Evolutionary conservation across 352 stramenopile species (phyloP), one percentile per base, ranked within the genome.

Genomic region (Globisporangium takayamanum): DNA sequence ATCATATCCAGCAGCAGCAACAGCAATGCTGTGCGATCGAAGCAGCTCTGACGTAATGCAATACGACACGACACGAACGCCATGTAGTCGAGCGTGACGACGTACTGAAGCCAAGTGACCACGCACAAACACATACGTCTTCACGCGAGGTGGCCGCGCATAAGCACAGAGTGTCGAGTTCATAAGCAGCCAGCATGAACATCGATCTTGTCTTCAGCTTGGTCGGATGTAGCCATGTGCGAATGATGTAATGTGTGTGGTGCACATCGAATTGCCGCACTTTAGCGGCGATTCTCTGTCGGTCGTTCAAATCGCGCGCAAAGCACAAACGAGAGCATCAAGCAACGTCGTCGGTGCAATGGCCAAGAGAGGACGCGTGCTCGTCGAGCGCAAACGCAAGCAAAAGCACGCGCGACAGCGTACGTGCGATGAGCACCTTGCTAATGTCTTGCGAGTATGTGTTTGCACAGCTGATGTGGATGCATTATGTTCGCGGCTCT

Each of bases 371-470:
- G 45, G 67, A 67, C 74, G 71, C 52, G 64, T 44, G 18, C 5
- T 46, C 18, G 25, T 50, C 3, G 55, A 74, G 53, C 62, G 72
- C 41, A 33, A 47, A 20, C 61, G 64, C 69, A 80, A 77, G 63
- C 58, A 64, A 50, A 80, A 77, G 63, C 60, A 64, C 50, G 53
- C 68, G 47, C 73, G 68, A 42, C 64, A 67, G 30, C 66, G 73
- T 85, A 66, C 46, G 70, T 65, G 25, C 16, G 10, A 36, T 12
- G 0, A 15, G n/a, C n/a, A 30, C 5, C 22, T 16, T 22, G 30
- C 14, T 26, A 30, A 12, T 11, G 6, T 14, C 39, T 10, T 42
- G 44, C 18, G 50, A 26, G 5, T 46, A 28, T 28, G 20, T 22
- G 36, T 18, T 51, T 25, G 44, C 12, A 5, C 12, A 51, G 46